Percentiles rank a stretch among this genome's conserved stretches.
Evolutionary conservation across 805 yeast species (phyloP).

Genomic region (Ogataea ganodermae): DNA sequence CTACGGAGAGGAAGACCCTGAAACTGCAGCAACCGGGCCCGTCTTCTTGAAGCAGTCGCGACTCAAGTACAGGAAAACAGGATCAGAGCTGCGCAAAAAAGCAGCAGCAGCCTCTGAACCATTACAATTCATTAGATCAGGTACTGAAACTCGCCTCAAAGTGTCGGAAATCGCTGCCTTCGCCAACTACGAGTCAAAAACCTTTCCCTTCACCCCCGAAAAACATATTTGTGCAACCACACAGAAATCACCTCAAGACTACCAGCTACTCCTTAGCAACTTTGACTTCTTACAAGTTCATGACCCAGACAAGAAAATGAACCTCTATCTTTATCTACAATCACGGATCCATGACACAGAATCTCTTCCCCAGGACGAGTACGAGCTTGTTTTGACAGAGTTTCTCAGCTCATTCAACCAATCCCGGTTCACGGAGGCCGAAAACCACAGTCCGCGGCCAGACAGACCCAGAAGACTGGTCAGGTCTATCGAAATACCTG

Average conservation of each 20-base stretch:
- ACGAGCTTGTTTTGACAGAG: constrained; percentile 9
- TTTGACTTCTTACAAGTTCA: constrained; percentile 12
- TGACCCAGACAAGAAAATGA: constrained; percentile 12
- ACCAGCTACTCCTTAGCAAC: constrained; percentile 16
- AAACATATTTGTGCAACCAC: not conserved
- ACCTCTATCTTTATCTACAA: constrained; percentile 23
- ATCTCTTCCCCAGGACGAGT: not conserved
- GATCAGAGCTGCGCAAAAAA: not conserved
- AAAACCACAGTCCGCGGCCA: not conserved
- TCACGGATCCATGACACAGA: constrained; percentile 13
- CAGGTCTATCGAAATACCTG: constrained; percentile 8
- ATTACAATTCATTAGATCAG: constrained; percentile 7
- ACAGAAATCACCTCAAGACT: constrained; percentile 11
- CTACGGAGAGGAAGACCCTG: constrained; percentile 21
- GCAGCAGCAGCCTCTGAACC: not conserved
- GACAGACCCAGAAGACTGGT: constrained; percentile 13
- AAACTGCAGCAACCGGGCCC: constrained; percentile 1
- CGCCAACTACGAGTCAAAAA: not conserved
- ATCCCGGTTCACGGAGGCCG: constrained; percentile 16
- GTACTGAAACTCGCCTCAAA: not conserved
- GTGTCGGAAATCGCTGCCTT: not conserved
- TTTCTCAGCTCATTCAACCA: constrained; percentile 16
- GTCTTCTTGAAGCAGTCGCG: constrained; percentile 14
- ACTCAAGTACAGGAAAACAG: constrained; percentile 12
- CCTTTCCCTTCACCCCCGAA: not conserved